Base-by-base conservation (phyloP, 768 basidiomycete species). In the Xanthoconium stramineum region DNA sequence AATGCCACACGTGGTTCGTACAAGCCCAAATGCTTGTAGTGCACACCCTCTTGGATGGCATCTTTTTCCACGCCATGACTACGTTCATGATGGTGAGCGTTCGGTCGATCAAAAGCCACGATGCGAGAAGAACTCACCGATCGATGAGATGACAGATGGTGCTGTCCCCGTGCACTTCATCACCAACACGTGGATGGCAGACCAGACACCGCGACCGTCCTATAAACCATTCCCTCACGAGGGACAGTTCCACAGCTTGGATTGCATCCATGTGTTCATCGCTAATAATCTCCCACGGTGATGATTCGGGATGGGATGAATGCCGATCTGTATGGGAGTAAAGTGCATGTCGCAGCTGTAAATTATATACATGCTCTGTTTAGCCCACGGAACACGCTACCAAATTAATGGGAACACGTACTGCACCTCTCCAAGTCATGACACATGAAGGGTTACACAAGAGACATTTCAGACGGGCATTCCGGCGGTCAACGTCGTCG, bases 401-500 rank as follows among this genome's bases (percentile, higher is more conserved):
- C 19, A 24, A 17, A 32, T 28, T 13, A 6, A 30, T 6, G 11
- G 20, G 24, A 9, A 32, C 15, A 49, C 56, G 3, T 9, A 57
- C 56, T 19, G 56, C 40, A 43, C 3, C 3, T 30, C 42, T 53
- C 56, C 56, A 57, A 38, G 15, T 12, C 28, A 28, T 42, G 33
- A 49, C 6, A 20, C 7, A 30, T 7, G 14, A 3, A 11, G 2
- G 10, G 13, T 20, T 7, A 24, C 52, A 53, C 6, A 3, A 4
- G 45, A 47, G 6, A 17, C 45, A 53, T 30, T 15, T 38, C 3
- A 53, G 9, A 20, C 45, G 33, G 28, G 53, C 57, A 33, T 58
- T 55, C 9, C 36, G 29, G 45, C 44, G 37, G 38, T 55, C 57
- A 53, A 58, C 45, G 17, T 58, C 53, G 33, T 53, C 24, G 6